A percentile compares a stretch with the other conserved stretches of the same genome.
phyloP scores from a whole-genome alignment of 345 rosid genomes.

The Salix suchowensis region DNA sequence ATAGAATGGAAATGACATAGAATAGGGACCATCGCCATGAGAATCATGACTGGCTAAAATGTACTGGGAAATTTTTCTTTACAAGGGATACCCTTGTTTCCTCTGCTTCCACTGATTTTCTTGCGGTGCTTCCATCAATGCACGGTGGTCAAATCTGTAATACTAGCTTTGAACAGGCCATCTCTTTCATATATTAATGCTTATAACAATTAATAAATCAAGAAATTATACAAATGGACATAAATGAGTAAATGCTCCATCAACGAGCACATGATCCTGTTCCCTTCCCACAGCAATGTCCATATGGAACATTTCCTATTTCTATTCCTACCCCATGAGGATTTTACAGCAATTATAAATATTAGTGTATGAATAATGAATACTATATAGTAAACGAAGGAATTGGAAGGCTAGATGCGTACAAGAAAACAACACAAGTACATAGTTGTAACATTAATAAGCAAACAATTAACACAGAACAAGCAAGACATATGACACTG shows the following conservation, averaged over 20 bases:
- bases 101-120: constrained; percentile 6
- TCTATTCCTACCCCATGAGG: neutral
- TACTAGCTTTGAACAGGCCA: neutral
- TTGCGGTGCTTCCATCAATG: neutral
- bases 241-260: constrained; percentile 53
- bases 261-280: constrained; percentile 57
- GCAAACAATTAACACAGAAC: constrained; percentile 24
- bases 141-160: neutral
- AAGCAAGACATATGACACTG: constrained; percentile 9
- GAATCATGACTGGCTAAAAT: constrained; percentile 4
- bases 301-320: constrained; percentile 10
- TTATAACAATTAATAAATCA: neutral
- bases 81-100: neutral
- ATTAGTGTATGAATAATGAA: neutral
- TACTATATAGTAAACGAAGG: neutral
- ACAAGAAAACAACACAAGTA: neutral
- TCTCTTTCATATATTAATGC: neutral
- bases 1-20: constrained; percentile 3
- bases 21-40: constrained; percentile 10
- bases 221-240: constrained; percentile 23
- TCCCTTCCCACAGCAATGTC: constrained; percentile 30
- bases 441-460: constrained; percentile 1
- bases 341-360: neutral
- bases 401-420: neutral
- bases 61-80: neutral